A percentile compares a stretch with the other conserved stretches of the same genome.
Evolutionary conservation across 768 basidiomycete species (phyloP).

Genomic region (Lactarius sp.): DNA sequence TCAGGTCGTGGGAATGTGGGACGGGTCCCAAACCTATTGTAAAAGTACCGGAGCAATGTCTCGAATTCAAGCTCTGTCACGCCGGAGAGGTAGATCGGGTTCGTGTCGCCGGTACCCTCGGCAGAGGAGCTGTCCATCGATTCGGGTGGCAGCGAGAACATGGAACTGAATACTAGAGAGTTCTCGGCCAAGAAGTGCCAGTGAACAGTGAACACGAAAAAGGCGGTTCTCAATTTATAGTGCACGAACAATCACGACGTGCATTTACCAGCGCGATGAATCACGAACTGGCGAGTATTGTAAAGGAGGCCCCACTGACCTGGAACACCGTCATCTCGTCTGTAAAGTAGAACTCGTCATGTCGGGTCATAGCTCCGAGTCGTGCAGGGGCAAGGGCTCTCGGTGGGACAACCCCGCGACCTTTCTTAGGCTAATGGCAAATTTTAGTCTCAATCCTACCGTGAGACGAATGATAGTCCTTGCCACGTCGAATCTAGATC

Average conservation of each 20-base stretch:
- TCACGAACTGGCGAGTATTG: background rate
- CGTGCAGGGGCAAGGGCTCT: conserved; percentile 1
- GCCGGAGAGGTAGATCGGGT: conserved; percentile 17
- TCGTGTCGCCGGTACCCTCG: conserved; percentile 14
- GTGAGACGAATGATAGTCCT: background rate
- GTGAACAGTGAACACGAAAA: conserved; percentile 22
- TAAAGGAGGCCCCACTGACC: conserved; percentile 4
- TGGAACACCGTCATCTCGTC: conserved; percentile 21
- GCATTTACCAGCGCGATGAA: background rate
- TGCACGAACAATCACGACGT: background rate
- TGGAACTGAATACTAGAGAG: conserved; percentile 13
- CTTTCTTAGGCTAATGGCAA: conserved; percentile 1
- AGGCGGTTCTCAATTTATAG: conserved; percentile 16
- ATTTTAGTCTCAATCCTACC: background rate
- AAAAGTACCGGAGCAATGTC: conserved; percentile 18
- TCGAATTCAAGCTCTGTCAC: conserved; percentile 21
- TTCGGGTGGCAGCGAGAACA: conserved; percentile 9
- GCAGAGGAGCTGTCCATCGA: background rate
- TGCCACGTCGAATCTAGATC: conserved; percentile 4
- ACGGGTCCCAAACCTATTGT: background rate
- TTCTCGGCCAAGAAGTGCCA: conserved; percentile 21
- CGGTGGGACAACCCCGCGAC: background rate
- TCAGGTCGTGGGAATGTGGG: no score
- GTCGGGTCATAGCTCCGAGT: conserved; percentile 2
- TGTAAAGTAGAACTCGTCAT: conserved; percentile 21